A percentile compares a stretch with the other conserved stretches of the same genome.
Evolutionary conservation across 345 rosid species (phyloP).

Genomic region (Gossypium herbaceum): DNA sequence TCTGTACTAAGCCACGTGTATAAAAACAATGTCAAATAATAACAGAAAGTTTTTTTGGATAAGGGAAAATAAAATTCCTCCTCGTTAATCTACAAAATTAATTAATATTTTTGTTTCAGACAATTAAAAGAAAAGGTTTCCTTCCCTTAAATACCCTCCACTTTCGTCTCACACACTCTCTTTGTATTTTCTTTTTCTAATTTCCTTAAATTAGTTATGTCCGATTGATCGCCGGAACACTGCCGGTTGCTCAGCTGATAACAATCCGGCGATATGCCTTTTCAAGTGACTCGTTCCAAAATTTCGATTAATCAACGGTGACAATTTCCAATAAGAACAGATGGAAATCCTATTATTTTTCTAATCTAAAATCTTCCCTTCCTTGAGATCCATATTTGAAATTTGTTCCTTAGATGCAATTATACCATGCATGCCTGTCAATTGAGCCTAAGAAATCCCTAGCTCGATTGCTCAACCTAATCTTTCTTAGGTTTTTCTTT

Average conservation of each 20-base stretch:
- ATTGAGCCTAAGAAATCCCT: constrained; percentile 9
- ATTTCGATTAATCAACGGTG: constrained; percentile 6
- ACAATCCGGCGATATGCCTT: constrained; percentile 23
- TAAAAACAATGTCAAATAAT: not conserved
- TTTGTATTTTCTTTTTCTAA: no score
- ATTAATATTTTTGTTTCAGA: not conserved
- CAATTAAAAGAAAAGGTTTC: not conserved
- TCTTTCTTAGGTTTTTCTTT: not conserved
- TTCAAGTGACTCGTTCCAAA: constrained; percentile 7
- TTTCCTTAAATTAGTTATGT: constrained; percentile 1
- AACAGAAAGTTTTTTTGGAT: not conserved
- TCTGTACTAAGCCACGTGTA: constrained; percentile 20
- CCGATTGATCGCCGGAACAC: constrained; percentile 22
- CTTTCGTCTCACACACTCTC: not conserved
- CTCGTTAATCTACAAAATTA: not conserved
- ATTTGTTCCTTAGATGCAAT: not conserved
- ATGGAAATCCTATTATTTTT: constrained; percentile 8
- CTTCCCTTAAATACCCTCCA: constrained; percentile 17
- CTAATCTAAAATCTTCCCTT: not conserved
- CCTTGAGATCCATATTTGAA: constrained; percentile 25
- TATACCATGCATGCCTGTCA: constrained; percentile 27
- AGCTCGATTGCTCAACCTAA: not conserved
- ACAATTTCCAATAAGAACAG: not conserved
- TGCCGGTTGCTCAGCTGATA: constrained; percentile 20
- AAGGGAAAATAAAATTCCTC: not conserved